Evolutionary conservation across 768 basidiomycete genomes (phyloP).

Genomic region (Leccinum variicolor): DNA sequence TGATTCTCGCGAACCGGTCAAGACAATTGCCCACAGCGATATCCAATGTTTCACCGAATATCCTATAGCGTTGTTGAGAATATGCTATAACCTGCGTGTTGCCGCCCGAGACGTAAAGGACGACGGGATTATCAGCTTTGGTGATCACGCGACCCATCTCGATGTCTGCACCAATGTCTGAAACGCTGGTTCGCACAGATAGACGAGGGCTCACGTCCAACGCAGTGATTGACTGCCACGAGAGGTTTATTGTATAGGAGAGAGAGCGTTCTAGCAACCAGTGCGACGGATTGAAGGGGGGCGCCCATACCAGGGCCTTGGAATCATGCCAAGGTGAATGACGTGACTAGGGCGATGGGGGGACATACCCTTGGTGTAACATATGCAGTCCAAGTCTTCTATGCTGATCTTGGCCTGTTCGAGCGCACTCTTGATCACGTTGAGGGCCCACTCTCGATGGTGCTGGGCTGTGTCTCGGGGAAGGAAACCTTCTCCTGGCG

Average conservation of each 20-base stretch:
- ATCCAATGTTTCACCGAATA: slow-evolving; percentile 98
- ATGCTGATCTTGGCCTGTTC: slow-evolving; percentile 64
- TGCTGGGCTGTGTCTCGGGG: slow-evolving; percentile 95
- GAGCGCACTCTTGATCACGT: slow-evolving; percentile 77
- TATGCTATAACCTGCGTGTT: slow-evolving; percentile 99
- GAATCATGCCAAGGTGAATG: background rate
- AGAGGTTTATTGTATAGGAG: slow-evolving; percentile 88
- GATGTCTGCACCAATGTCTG: slow-evolving; percentile 61
- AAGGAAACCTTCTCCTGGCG: slow-evolving; percentile 96
- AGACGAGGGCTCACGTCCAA: slow-evolving; percentile 71
- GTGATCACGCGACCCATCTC: slow-evolving; percentile 98
- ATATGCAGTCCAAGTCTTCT: slow-evolving; percentile 88
- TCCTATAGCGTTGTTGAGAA: slow-evolving; percentile 94
- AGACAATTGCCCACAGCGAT: slow-evolving; percentile 99
- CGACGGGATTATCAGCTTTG: slow-evolving; percentile 90
- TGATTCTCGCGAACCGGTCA: slow-evolving; percentile 94
- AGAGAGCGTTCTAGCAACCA: slow-evolving; percentile 89
- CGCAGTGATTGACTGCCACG: slow-evolving; percentile 98
- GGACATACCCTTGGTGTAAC: slow-evolving; percentile 86
- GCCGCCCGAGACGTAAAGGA: slow-evolving; percentile 97
- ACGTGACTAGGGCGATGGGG: background rate
- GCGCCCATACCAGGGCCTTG: slow-evolving; percentile 99
- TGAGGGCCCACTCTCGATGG: slow-evolving; percentile 89
- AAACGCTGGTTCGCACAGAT: background rate
- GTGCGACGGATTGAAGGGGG: slow-evolving; percentile 89